phyloP scores from a whole-genome alignment of 768 basidiomycete genomes.

The Collybiopsis confluens region DNA sequence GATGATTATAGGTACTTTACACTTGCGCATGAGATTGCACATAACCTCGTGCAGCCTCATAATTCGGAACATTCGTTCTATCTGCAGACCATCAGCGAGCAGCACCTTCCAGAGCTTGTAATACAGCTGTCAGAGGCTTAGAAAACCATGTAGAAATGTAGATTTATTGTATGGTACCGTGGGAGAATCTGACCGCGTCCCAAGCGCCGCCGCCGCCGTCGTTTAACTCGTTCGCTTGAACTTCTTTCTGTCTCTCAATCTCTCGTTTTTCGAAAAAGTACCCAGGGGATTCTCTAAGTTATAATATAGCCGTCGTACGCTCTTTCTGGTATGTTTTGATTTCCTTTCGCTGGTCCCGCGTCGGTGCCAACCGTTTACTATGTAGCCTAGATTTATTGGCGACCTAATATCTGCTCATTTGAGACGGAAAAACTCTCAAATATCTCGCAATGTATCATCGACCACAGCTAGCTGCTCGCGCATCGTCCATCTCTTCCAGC shows the following conservation, averaged over 20 bases:
- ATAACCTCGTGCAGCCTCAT: conserved; percentile 83
- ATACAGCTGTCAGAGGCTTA: background rate
- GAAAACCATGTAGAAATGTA: too few relatives aligned
- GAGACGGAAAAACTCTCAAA: background rate
- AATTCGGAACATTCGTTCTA: conserved; percentile 95
- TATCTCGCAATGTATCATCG: conserved; percentile 52
- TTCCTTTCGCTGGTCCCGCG: background rate
- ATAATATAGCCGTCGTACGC: background rate
- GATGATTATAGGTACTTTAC: conserved; percentile 69
- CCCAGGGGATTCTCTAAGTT: background rate
- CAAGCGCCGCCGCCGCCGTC: too few relatives aligned
- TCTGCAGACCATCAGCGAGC: conserved; percentile 87
- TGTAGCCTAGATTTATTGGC: conserved; percentile 4
- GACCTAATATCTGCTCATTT: background rate
- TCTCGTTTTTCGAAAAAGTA: background rate
- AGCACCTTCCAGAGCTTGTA: conserved; percentile 39
- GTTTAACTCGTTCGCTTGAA: background rate
- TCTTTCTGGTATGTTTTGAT: background rate
- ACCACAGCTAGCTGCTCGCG: conserved; percentile 49
- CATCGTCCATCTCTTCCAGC: conserved; percentile 41
- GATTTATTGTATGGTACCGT: too few relatives aligned
- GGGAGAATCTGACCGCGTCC: too few relatives aligned
- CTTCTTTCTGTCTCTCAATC: background rate
- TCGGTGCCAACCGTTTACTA: background rate
- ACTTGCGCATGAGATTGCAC: conserved; percentile 89